A percentile compares a stretch with the other conserved stretches of the same genome.
Conservation (phyloP, 805 yeast species). For the Ogataea wickerhamii region DNA sequence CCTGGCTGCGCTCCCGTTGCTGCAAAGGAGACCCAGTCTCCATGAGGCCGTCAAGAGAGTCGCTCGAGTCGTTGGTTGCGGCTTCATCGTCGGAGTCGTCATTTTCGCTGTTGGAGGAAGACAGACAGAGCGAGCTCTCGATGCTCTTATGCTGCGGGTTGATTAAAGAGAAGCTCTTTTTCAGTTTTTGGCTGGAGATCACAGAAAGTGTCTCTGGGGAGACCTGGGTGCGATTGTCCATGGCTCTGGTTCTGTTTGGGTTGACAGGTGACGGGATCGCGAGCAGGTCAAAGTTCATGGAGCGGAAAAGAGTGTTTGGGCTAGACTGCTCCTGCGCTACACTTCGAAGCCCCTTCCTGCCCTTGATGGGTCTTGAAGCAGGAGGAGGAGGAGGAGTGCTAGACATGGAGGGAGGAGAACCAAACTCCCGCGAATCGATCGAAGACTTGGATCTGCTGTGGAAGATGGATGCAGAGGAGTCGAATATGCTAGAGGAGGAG, state of each 20-base stretch:
- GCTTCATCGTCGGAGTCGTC: slow-evolving; percentile 18
- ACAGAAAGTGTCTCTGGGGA: slow-evolving; percentile 23
- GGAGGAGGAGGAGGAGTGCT: not conserved
- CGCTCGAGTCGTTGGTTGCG: slow-evolving; percentile 8
- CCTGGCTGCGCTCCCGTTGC: slow-evolving; percentile 20
- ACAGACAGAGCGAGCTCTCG: slow-evolving; percentile 12
- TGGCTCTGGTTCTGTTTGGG: not conserved
- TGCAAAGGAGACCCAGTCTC: slow-evolving; percentile 41
- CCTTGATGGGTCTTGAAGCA: too few relatives aligned
- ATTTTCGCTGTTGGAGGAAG: slow-evolving; percentile 18
- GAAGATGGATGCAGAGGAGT: slow-evolving; percentile 10
- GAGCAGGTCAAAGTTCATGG: slow-evolving; percentile 5
- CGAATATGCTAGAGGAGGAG: slow-evolving; percentile 12
- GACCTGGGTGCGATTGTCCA: slow-evolving; percentile 1
- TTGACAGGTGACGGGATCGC: slow-evolving; percentile 7
- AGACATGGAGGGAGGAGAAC: slow-evolving; percentile 1
- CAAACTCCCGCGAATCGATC: slow-evolving; percentile 1
- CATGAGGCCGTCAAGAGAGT: slow-evolving; percentile 10
- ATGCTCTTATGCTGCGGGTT: slow-evolving; percentile 21
- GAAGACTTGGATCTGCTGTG: slow-evolving; percentile 17
- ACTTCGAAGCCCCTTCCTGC: not conserved
- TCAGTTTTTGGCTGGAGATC: slow-evolving; percentile 17
- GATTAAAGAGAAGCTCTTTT: slow-evolving; percentile 24
- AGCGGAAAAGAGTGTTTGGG: slow-evolving; percentile 4
- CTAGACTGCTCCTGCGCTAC: not conserved